Evolutionary conservation across 1,139 yeast genomes (phyloP).

Genomic region (Saccharomyces hybrid): DNA sequence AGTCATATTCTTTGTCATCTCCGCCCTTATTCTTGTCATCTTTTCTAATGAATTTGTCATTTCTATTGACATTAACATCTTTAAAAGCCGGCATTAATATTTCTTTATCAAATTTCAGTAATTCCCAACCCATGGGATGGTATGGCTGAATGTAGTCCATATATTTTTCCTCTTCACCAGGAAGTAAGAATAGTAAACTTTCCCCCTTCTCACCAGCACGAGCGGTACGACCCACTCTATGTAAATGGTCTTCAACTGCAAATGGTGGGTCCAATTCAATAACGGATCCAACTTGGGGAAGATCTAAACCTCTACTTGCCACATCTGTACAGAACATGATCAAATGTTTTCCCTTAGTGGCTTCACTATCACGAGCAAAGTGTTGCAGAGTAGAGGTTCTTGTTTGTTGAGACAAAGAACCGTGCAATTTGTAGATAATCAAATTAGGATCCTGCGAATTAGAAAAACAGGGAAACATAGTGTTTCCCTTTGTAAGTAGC

Average conservation of each 20-base stretch:
- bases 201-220: slow-evolving; percentile 63
- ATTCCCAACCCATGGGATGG: slow-evolving; percentile 58
- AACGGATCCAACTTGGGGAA: slow-evolving; percentile 58
- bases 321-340: slow-evolving; percentile 78
- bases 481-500: slow-evolving; percentile 24
- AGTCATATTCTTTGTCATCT: slow-evolving; percentile 34
- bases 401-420: slow-evolving; percentile 75
- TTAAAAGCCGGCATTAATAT: slow-evolving; percentile 56
- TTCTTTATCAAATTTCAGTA: slow-evolving; percentile 45
- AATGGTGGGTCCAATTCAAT: slow-evolving; percentile 67
- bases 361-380: slow-evolving; percentile 41
- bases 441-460: slow-evolving; percentile 36
- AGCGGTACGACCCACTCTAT: slow-evolving; percentile 69
- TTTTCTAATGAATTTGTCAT: slow-evolving; percentile 15
- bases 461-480: slow-evolving; percentile 26
- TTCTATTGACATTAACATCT: slow-evolving; percentile 34
- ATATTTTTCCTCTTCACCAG: slow-evolving; percentile 84
- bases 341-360: slow-evolving; percentile 41
- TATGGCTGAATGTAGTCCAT: slow-evolving; percentile 47
- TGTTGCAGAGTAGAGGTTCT: slow-evolving; percentile 70
- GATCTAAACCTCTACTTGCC: slow-evolving; percentile 65
- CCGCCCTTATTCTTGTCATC: slow-evolving; percentile 27
- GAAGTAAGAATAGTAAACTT: slow-evolving; percentile 68
- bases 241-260: slow-evolving; percentile 62
- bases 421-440: slow-evolving; percentile 71